A percentile compares a stretch with the other conserved stretches of the same genome.
phyloP scores from a whole-genome alignment of 2,329 filamentous ascomycete species.

The Elsinoe fawcettii region DNA sequence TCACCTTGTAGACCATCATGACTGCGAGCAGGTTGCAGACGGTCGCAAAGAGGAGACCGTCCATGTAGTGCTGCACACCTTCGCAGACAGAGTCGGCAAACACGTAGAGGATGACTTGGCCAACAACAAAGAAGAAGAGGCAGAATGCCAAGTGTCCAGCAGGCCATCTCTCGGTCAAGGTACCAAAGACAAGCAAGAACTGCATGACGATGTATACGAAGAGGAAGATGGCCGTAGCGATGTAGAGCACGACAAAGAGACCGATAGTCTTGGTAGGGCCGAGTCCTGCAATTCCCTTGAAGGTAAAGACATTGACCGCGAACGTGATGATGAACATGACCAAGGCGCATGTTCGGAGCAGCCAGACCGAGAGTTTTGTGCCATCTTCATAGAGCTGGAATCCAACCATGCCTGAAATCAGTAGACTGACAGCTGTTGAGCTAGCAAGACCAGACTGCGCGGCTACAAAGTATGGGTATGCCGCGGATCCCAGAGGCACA shows the following conservation, averaged over 20 bases:
- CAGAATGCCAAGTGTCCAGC: constrained; percentile 86
- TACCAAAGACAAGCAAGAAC: constrained; percentile 78
- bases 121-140: constrained; percentile 81
- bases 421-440: constrained; percentile 75
- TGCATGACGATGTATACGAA: constrained; percentile 82
- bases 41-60: constrained; percentile 89
- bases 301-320: constrained; percentile 81
- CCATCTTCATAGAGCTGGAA: constrained; percentile 98
- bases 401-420: constrained; percentile 97
- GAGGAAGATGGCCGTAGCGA: constrained; percentile 81
- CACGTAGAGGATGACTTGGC: constrained; percentile 87
- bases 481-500: constrained; percentile 67
- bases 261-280: constrained; percentile 79
- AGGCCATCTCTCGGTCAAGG: constrained; percentile 91
- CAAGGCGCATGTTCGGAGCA: constrained; percentile 69
- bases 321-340: constrained; percentile 81
- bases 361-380: constrained; percentile 87
- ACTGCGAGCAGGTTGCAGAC: constrained; percentile 88
- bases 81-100: constrained; percentile 81
- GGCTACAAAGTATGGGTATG: constrained; percentile 87
- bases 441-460: constrained; percentile 78
- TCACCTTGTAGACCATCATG: constrained; percentile 99
- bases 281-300: constrained; percentile 83
- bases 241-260: constrained; percentile 83
- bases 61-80: constrained; percentile 80